Base-by-base conservation (phyloP, 805 yeast species). In the Zygotorulaspora chibaensis region DNA sequence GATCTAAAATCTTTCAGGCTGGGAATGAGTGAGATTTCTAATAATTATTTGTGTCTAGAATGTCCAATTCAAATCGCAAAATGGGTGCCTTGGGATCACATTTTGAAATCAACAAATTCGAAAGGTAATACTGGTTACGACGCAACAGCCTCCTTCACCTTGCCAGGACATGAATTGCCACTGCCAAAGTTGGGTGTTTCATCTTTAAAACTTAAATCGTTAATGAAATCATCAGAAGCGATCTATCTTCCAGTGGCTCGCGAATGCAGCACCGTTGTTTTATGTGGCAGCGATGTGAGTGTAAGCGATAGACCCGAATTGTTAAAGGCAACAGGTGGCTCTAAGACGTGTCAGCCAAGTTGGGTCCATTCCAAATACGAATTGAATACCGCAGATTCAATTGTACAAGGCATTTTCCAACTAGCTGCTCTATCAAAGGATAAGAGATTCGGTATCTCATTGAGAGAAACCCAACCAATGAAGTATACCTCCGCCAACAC, bases 341-440 rank as follows among this genome's bases (percentile, higher is more conserved):
- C 72, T 31, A 73, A 75, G 56, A 73, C 83, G 20, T 75, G 81
- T 43, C 75, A 77, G 48, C 90, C 96, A 56, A 79, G 87, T 55
- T 93, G 95, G 93, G 84, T 86, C 36, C 96, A 90, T 63, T 87
- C 96, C 23, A 71, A 77, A 35, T 81, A 72, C 68, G 83, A 83
- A 65, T 67, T 91, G 45, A 65, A 73, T 26, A 79, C 77, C 38
- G 68, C 71, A 6, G 72, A 62, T 31, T 57, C 65, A 7, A 40
- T 57, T n/a, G 64, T 68, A 27, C 66, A 73, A 45, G 76, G 77
- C 45, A 73, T 81, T 36, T 62, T 71, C 50, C 76, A 79, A 49
- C 71, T 86, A 62, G 74, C 78, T 45, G 74, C 77, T 50, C 68
- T 84, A 57, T 69, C 78, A 23, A 80, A 81, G 63, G 91, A 84